Evolutionary conservation across 2,329 filamentous ascomycete genomes (phyloP).

Genomic region (Trichothecium roseum): DNA sequence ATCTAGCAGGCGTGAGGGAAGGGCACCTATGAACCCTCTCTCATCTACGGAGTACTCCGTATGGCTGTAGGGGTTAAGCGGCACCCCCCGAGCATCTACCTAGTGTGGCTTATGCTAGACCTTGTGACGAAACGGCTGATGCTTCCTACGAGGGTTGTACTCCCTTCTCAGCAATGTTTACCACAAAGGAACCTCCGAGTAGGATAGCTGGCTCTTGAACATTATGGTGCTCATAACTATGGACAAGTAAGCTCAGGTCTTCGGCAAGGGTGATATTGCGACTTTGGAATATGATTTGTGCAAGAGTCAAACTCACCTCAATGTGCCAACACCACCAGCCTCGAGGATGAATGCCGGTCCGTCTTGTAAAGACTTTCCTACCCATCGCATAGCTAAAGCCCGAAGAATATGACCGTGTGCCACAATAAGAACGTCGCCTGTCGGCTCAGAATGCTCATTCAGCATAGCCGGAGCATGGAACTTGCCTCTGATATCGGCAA

Average conservation of each 20-base stretch:
- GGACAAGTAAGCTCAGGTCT: constrained; percentile 4
- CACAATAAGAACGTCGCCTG: constrained; percentile 48
- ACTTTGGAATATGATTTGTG: neutral
- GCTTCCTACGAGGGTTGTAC: no score
- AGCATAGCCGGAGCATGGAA: constrained; percentile 55
- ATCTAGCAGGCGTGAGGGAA: no score
- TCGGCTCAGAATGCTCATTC: constrained; percentile 24
- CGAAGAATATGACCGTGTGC: constrained; percentile 86
- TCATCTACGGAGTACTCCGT: no score
- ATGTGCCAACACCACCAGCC: constrained; percentile 70
- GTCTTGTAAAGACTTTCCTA: constrained; percentile 59
- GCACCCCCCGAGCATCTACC: no score
- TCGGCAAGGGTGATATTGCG: neutral
- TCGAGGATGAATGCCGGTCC: constrained; percentile 78
- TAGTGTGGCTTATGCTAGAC: no score
- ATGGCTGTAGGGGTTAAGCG: no score
- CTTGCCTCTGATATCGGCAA: constrained; percentile 59
- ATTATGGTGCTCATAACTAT: constrained; percentile 68
- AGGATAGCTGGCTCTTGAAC: constrained; percentile 72
- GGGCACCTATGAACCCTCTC: no score
- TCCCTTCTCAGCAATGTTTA: constrained; percentile 23
- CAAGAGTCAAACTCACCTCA: constrained; percentile 46
- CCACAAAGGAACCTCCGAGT: constrained; percentile 60
- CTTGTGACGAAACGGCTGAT: no score
- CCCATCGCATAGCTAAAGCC: constrained; percentile 82